Conservation (phyloP, 495 filamentous ascomycete species). For the Podospora pseudopauciseta region DNA sequence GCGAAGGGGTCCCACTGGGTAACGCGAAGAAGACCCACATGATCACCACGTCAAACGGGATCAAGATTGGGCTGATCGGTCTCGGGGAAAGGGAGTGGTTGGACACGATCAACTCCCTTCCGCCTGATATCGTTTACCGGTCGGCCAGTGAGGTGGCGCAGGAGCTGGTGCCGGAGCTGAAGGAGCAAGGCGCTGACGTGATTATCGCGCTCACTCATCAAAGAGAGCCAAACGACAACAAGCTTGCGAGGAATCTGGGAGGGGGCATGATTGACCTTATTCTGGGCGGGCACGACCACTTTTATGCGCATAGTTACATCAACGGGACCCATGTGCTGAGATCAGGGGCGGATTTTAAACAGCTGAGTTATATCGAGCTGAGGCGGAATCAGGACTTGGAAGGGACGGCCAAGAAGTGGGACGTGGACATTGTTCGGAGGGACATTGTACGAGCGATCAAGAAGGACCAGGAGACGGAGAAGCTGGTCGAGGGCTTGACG, state of each 20-base stretch:
- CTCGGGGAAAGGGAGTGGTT: slow-evolving; percentile 76
- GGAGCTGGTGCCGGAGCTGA: slow-evolving; percentile 64
- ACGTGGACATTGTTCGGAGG: slow-evolving; percentile 70
- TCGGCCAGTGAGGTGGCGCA: slow-evolving; percentile 68
- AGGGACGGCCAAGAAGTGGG: slow-evolving; percentile 53
- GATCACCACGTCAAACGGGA: slow-evolving; percentile 71
- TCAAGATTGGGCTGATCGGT: slow-evolving; percentile 82
- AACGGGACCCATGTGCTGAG: slow-evolving; percentile 78
- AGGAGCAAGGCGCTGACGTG: slow-evolving; percentile 74
- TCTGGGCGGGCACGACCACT: slow-evolving; percentile 87
- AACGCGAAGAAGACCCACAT: slow-evolving; percentile 67
- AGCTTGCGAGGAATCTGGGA: slow-evolving; percentile 65
- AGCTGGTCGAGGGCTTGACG: slow-evolving; percentile 64
- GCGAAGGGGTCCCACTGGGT: slow-evolving; percentile 62
- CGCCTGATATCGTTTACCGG: slow-evolving; percentile 74
- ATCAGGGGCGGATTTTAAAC: slow-evolving; percentile 85
- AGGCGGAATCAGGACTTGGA: slow-evolving; percentile 43
- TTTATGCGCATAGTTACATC: slow-evolving; percentile 69
- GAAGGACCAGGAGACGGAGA: slow-evolving; percentile 52
- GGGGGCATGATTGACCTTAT: slow-evolving; percentile 73
- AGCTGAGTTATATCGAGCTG: slow-evolving; percentile 81
- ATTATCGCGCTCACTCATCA: slow-evolving; percentile 79
- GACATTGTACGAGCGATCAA: slow-evolving; percentile 67
- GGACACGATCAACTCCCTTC: slow-evolving; percentile 80
- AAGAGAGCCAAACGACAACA: slow-evolving; percentile 80